Percentiles rank a stretch among this genome's conserved stretches.
Evolutionary conservation across 2,329 filamentous ascomycete genomes (phyloP).

Genomic region (Ophiostoma himal-ulmi): DNA sequence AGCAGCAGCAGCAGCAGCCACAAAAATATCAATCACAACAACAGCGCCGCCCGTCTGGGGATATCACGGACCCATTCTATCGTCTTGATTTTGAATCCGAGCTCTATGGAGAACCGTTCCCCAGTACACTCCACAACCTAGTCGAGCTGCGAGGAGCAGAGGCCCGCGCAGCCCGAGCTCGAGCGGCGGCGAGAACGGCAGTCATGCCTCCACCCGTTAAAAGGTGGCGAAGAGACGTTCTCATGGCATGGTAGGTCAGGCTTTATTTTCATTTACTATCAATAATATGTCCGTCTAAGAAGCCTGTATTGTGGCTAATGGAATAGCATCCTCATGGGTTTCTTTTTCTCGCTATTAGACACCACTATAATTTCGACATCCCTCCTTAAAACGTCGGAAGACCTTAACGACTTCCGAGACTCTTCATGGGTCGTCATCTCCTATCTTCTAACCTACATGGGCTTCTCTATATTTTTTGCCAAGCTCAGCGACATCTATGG

Average conservation of each 20-base stretch:
- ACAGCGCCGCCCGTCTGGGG: background rate
- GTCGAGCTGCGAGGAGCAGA: slow-evolving; percentile 21
- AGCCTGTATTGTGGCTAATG: background rate
- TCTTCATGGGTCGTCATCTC: slow-evolving; percentile 28
- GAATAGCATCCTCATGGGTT: slow-evolving; percentile 26
- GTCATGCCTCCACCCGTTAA: slow-evolving; percentile 6
- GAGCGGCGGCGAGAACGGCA: slow-evolving; percentile 2
- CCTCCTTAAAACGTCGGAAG: slow-evolving; percentile 26
- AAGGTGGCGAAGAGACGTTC: slow-evolving; percentile 17
- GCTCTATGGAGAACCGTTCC: slow-evolving; percentile 18
- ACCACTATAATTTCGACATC: slow-evolving; percentile 29
- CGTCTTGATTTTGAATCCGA: slow-evolving; percentile 20
- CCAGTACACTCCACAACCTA: slow-evolving; percentile 19
- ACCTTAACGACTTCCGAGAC: slow-evolving; percentile 26
- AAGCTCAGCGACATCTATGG: slow-evolving; percentile 40
- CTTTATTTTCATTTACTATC: background rate
- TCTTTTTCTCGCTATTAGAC: slow-evolving; percentile 29
- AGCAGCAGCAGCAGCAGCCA: background rate
- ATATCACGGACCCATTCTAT: slow-evolving; percentile 14
- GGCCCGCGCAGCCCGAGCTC: slow-evolving; percentile 17
- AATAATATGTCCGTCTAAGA: too few relatives aligned
- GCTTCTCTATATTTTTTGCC: slow-evolving; percentile 29
- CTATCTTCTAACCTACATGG: slow-evolving; percentile 29
- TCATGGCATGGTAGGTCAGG: slow-evolving; percentile 24
- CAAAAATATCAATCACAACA: background rate